phyloP scores from a whole-genome alignment of 2,329 filamentous ascomycete species.

The Dothideomycetes sp. region DNA sequence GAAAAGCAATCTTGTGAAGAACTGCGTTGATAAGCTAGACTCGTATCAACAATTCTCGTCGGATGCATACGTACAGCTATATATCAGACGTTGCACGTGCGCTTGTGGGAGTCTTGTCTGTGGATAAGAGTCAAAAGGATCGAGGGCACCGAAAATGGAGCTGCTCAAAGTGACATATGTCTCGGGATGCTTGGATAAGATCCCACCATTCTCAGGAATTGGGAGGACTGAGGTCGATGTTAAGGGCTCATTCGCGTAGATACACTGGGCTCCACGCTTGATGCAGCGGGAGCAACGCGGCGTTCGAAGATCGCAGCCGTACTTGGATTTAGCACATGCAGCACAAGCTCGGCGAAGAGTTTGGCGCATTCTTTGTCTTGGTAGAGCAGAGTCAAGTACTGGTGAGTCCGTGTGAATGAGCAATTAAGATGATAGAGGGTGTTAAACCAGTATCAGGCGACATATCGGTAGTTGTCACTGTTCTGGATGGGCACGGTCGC shows the following conservation, averaged over 20 bases:
- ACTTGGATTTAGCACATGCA: slow-evolving; percentile 5
- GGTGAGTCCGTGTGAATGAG: neutral
- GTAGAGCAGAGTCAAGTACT: neutral
- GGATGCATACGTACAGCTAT: neutral
- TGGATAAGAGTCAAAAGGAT: slow-evolving; percentile 5
- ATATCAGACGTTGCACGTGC: slow-evolving; percentile 1
- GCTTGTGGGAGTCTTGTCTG: slow-evolving; percentile 2
- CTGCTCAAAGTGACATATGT: neutral
- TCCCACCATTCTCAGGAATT: neutral
- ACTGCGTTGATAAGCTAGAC: neutral
- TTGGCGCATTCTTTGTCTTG: slow-evolving; percentile 1
- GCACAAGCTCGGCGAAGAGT: slow-evolving; percentile 3
- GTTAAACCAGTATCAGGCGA: too few species aligned
- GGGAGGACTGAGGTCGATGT: neutral
- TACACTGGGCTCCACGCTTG: slow-evolving; percentile 1
- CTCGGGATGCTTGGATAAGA: neutral
- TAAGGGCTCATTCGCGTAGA: slow-evolving; percentile 5
- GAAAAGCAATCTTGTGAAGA: slow-evolving; percentile 5
- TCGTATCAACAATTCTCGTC: neutral
- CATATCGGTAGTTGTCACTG: too few species aligned
- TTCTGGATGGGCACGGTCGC: too few species aligned
- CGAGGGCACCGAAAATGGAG: neutral
- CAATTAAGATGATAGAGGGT: too few species aligned
- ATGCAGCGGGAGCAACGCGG: slow-evolving; percentile 2
- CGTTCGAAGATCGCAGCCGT: slow-evolving; percentile 1